Percentiles rank a stretch among this genome's conserved stretches.
phyloP scores from a whole-genome alignment of 306 rosid species.

The Pyrus bretschneideri region DNA sequence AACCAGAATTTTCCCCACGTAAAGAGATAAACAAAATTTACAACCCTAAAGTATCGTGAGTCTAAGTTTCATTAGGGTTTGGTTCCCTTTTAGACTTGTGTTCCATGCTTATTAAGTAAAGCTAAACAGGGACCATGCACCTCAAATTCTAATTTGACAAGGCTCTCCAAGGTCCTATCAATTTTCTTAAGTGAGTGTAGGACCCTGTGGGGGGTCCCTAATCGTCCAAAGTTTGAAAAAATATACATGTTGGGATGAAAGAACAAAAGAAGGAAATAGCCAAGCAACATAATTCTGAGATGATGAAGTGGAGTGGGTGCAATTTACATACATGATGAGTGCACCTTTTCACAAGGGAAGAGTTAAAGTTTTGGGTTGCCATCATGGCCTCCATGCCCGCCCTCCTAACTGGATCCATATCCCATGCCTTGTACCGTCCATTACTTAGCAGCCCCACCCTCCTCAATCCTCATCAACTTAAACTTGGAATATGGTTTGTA shows the following conservation, averaged over 20 bases:
- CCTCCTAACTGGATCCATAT: slow-evolving; percentile 46
- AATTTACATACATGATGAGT: slow-evolving; percentile 35
- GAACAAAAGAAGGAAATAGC: slow-evolving; percentile 36
- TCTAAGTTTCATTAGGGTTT: slow-evolving; percentile 7
- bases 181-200: slow-evolving; percentile 28
- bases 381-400: slow-evolving; percentile 44
- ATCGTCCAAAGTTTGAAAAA: slow-evolving; percentile 25
- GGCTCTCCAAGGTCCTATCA: slow-evolving; percentile 29
- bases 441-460: slow-evolving; percentile 31
- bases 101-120: slow-evolving; percentile 26
- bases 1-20: slow-evolving; percentile 23
- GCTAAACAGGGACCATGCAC: slow-evolving; percentile 34
- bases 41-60: too few species aligned
- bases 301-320: slow-evolving; percentile 27
- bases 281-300: slow-evolving; percentile 54
- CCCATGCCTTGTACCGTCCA: slow-evolving; percentile 44
- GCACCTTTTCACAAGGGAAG: slow-evolving; percentile 65
- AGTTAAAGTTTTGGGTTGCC: slow-evolving; percentile 42
- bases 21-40: not conserved
- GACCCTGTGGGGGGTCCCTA: slow-evolving; percentile 18
- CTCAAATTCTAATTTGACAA: slow-evolving; percentile 22
- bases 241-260: slow-evolving; percentile 7
- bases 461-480: slow-evolving; percentile 12
- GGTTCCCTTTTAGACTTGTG: slow-evolving; percentile 33
- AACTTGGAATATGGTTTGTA: slow-evolving; percentile 38